Percentiles rank a stretch among this genome's conserved stretches.
phyloP scores from a whole-genome alignment of 2,329 filamentous ascomycete genomes.

The Mycocentrospora acerina region DNA sequence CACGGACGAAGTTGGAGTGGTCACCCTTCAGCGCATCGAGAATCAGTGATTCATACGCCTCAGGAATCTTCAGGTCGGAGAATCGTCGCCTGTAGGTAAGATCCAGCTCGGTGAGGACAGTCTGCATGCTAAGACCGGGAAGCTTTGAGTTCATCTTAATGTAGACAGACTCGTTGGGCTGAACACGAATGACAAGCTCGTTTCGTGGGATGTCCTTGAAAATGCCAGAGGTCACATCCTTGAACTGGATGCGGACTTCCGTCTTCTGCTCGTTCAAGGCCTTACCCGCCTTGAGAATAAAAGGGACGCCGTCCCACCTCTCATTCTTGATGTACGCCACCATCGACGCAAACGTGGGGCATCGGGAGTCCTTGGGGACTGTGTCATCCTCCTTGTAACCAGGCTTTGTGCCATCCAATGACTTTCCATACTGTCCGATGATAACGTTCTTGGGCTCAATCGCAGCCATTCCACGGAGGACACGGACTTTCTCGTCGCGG shows the following conservation, averaged over 20 bases:
- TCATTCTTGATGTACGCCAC: conserved; percentile 99
- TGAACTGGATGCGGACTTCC: conserved; percentile 98
- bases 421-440: conserved; percentile 97
- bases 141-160: conserved; percentile 99
- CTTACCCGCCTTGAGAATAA: conserved; percentile 99
- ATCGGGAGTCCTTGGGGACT: conserved; percentile 93
- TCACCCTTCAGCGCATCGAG: conserved; percentile 97
- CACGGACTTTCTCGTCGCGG: conserved; percentile 96
- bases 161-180: conserved; percentile 99
- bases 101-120: conserved; percentile 96
- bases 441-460: conserved; percentile 99
- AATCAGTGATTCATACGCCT: conserved; percentile 97
- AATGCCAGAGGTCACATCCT: conserved; percentile 98
- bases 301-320: conserved; percentile 97
- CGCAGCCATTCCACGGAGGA: conserved; percentile 86
- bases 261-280: conserved; percentile 99
- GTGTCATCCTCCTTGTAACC: conserved; percentile 99
- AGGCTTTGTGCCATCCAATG: conserved; percentile 92
- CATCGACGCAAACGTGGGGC: conserved; percentile 96
- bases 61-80: conserved; percentile 98
- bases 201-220: conserved; percentile 99
- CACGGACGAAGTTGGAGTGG: conserved; percentile 85
- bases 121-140: conserved; percentile 98
- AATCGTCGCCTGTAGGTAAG: conserved; percentile 97
- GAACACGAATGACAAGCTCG: conserved; percentile 98